Evolutionary conservation across 495 filamentous ascomycete species (phyloP), one percentile per base, ranked within the genome.

Genomic region (Penicillium salamii): DNA sequence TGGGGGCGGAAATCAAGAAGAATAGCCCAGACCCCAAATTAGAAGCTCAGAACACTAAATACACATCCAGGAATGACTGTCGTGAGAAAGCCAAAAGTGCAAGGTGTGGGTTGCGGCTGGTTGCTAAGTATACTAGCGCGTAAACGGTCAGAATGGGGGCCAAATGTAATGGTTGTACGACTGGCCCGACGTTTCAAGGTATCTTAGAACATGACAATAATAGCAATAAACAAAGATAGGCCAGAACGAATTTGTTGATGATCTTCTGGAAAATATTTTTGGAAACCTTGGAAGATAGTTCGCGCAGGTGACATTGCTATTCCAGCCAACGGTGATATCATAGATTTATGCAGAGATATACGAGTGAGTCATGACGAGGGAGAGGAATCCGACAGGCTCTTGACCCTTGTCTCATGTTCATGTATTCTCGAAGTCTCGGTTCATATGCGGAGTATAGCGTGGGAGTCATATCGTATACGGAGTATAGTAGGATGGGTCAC

Each of bases 321-420:
- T 21, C 32, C 7, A 24, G 15, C 4, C 15, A 38, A 19, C n/a
- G 15, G 21, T 20, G 37, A 39, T 26, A 23, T 39, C 37, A 39
- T 19, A 3, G 37, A 39, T 2, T 17, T 3, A 39, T 32, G 29
- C 42, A 14, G 17, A 45, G 14, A 19, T 14, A 36, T 46, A 46
- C 32, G 43, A 35, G 18, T 48, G 46, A 48, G 18, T 48, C 36
- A 40, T 15, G 46, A 12, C 35, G 20, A 36, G 21, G 20, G 23
- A 32, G 33, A 35, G 21, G 43, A 46, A 13, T 36, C 12, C 20
- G 12, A 24, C n/a, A 35, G 8, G 8, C 11, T 13, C 20, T 7
- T 7, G 18, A 13, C 24, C 11, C n/a, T n/a, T n/a, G n/a, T n/a
- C n/a, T n/a, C n/a, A n/a, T n/a, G n/a, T n/a, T n/a, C n/a, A n/a